A percentile compares a stretch with the other conserved stretches of the same genome.
Evolutionary conservation across 257 asterid species (phyloP).

Genomic region (Solanum dulcamara): DNA sequence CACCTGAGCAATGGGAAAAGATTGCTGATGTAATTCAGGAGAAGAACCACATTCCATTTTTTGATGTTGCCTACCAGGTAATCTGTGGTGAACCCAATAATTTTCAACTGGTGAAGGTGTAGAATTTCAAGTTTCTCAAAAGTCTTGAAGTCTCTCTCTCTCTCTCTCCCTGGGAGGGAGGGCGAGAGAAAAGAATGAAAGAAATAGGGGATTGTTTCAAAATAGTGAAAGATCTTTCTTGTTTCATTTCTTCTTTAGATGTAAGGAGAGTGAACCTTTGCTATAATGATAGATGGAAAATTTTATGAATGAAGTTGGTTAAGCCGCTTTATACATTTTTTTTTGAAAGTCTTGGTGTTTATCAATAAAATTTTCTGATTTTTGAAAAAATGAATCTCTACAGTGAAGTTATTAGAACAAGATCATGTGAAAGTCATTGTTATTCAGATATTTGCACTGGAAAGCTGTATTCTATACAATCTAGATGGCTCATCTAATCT

Average conservation of each 20-base stretch:
- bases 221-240: background rate
- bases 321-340: background rate
- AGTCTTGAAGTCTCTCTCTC: too few relatives aligned
- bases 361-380: background rate
- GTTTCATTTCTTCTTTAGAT: background rate
- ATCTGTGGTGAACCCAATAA: background rate
- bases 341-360: background rate
- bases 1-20: constrained; percentile 78
- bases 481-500: background rate
- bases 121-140: background rate
- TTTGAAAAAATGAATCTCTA: background rate
- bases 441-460: background rate
- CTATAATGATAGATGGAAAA: background rate
- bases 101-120: background rate
- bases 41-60: constrained; percentile 86
- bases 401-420: background rate
- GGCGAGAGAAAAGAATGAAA: background rate
- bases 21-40: constrained; percentile 89
- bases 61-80: constrained; percentile 99
- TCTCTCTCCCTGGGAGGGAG: background rate
- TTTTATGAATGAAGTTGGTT: background rate
- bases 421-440: background rate
- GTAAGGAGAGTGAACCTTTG: background rate
- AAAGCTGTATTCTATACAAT: background rate
- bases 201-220: background rate